Evolutionary conservation across 805 yeast genomes (phyloP), one percentile per base, ranked within the genome.

Genomic region (Candida awuae): DNA sequence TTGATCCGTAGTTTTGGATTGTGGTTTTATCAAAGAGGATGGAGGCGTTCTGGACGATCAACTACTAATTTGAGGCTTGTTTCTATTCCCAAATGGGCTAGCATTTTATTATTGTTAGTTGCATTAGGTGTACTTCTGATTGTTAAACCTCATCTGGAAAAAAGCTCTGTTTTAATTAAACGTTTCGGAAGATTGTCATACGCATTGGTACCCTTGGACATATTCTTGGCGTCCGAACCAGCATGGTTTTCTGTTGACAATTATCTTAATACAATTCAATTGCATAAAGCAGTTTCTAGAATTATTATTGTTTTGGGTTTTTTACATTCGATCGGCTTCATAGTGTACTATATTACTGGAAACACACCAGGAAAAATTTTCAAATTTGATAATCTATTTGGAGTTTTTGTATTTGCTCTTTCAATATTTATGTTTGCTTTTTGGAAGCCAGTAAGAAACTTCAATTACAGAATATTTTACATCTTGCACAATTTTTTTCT

Each of bases 201-300:
- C 50, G 68, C 70, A 2, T 56, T 83, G 33, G 55, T 77, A 2
- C 80, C 86, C 0, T 56, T 82, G 25, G 74, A 75, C 46, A 59
- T 80, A 3, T 65, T 73, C 28, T 50, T 81, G 14, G 74, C 73
- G 2, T 49, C 80, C 12, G 63, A 80, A 39, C 85, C 86, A 2
- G 60, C 68, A n/a, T 69, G 70, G 28, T 52, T 69, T 38, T 66
- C 66, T 4, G 52, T 61, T 38, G 71, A 52, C 50, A 70, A 56
- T 37, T 83, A 83, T 50, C 54, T 79, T 42, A 74, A 72, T 37
- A 59, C 73, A 12, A 51, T 83, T 10, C 65, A 65, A 15, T 49
- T 82, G 8, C 94, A 83, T 53, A 80, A 80, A 50, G 81, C 90
- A 88, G 47, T 80, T 1, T 77, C 87, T 4, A 62, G 90, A 42